phyloP scores from a whole-genome alignment of 768 basidiomycete species.

The Naganishia friedmannii region DNA sequence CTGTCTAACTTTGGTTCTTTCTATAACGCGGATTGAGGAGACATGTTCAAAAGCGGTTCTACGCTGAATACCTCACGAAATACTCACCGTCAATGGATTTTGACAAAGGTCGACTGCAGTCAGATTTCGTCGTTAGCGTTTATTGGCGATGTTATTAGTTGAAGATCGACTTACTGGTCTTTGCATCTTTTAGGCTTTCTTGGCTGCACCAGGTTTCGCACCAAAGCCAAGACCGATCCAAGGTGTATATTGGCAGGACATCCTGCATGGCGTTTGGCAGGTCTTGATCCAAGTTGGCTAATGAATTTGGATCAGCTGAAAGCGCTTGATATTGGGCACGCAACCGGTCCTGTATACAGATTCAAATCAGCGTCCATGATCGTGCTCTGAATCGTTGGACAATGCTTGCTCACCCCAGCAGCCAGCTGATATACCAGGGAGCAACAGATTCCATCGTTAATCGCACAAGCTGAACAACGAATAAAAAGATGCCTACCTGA shows the following conservation, averaged over 20 bases:
- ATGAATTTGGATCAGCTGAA: slow-evolving; percentile 88
- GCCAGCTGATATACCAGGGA: slow-evolving; percentile 55
- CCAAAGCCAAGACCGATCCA: slow-evolving; percentile 95
- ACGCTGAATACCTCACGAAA: background rate
- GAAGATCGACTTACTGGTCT: slow-evolving; percentile 50
- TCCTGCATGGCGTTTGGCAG: slow-evolving; percentile 91
- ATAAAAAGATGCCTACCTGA: slow-evolving; percentile 60
- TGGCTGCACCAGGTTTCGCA: slow-evolving; percentile 95
- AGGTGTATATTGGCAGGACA: slow-evolving; percentile 85
- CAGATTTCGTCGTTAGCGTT: slow-evolving; percentile 18
- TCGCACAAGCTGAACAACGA: slow-evolving; percentile 53
- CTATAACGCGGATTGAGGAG: slow-evolving; percentile 55
- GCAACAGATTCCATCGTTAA: background rate
- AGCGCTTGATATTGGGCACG: slow-evolving; percentile 82
- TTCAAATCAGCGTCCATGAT: background rate
- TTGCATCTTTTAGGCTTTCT: slow-evolving; percentile 51
- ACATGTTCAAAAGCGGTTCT: background rate
- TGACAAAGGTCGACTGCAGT: slow-evolving; percentile 88
- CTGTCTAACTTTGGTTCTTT: slow-evolving; percentile 95
- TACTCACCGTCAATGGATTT: slow-evolving; percentile 82
- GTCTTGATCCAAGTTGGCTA: slow-evolving; percentile 96
- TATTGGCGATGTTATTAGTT: background rate
- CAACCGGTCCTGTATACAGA: slow-evolving; percentile 43
- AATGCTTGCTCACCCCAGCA: slow-evolving; percentile 57
- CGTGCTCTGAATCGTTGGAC: slow-evolving; percentile 51